Percentiles rank a stretch among this genome's conserved stretches.
Evolutionary conservation across 495 filamentous ascomycete species (phyloP).

Genomic region (Tuber magnatum): DNA sequence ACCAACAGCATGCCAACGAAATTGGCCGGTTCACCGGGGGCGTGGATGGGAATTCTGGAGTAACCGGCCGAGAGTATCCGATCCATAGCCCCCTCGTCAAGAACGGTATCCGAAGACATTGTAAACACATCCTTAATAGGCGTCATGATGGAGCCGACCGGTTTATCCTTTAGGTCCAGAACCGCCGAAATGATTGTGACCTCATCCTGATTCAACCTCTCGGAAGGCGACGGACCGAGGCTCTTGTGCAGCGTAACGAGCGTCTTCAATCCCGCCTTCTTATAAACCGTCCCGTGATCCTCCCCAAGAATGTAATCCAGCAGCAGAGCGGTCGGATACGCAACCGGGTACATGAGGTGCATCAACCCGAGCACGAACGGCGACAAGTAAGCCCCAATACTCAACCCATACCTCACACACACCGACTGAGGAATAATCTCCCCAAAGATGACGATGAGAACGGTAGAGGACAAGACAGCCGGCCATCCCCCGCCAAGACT

Average conservation of each 20-base stretch:
- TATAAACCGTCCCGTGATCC: conserved; percentile 91
- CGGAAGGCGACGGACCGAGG: conserved; percentile 68
- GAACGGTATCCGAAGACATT: conserved; percentile 81
- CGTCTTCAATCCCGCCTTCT: conserved; percentile 86
- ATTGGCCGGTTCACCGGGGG: conserved; percentile 71
- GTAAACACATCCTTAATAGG: conserved; percentile 96
- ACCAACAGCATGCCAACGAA: conserved; percentile 97
- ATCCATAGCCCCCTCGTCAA: conserved; percentile 91
- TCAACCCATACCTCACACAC: conserved; percentile 91
- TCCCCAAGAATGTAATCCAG: conserved; percentile 81
- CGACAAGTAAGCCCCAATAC: conserved; percentile 92
- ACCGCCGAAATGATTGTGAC: conserved; percentile 98
- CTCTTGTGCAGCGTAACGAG: conserved; percentile 90
- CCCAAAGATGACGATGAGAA: conserved; percentile 95
- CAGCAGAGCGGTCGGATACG: conserved; percentile 84
- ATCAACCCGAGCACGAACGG: conserved; percentile 81
- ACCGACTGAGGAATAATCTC: conserved; percentile 93
- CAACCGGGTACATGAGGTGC: conserved; percentile 79
- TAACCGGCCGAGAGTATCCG: conserved; percentile 86
- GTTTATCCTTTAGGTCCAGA: conserved; percentile 90
- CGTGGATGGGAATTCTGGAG: conserved; percentile 88
- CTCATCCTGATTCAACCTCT: conserved; percentile 92
- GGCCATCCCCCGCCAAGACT: conserved; percentile 92
- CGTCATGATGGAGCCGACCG: conserved; percentile 93
- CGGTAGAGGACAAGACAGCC: conserved; percentile 83